These are phyloP conservation scores for Eucalyptus coolabah DNA, from an alignment of 345 rosid species.

Conservation along the genomic window DNA sequence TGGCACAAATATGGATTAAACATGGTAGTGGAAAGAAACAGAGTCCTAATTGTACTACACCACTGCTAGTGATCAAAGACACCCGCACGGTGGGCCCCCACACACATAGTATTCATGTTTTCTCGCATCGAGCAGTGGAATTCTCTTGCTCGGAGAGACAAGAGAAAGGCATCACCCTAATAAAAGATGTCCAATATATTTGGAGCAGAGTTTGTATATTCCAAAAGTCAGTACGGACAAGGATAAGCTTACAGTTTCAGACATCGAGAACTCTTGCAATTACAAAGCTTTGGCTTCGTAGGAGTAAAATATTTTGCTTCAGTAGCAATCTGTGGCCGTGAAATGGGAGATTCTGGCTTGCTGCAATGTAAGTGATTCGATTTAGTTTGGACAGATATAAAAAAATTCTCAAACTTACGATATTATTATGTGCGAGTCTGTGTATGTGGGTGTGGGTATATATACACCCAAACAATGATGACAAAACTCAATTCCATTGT, in stretches of 20 bases:
- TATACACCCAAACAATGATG: not conserved
- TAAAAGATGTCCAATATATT: not conserved
- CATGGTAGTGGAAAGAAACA: not conserved
- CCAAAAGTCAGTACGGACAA: not conserved
- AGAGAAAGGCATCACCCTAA: not conserved
- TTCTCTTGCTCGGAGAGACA: not conserved
- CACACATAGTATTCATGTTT: not conserved
- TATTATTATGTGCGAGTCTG: not conserved
- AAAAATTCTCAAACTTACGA: not conserved
- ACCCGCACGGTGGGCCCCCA: not conserved
- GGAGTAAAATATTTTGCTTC: constrained; percentile 52
- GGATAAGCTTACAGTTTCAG: constrained; percentile 60
- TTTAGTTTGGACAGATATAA: not conserved
- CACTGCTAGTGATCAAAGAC: not conserved
- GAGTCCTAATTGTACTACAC: not conserved
- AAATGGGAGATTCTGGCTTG: constrained; percentile 30
- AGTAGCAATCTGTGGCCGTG: constrained; percentile 5
- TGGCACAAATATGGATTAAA: not conserved
- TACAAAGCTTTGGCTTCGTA: constrained; percentile 58
- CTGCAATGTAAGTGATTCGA: constrained; percentile 5
- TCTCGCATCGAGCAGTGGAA: not conserved
- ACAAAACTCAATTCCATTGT: not conserved
- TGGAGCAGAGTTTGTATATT: not conserved
- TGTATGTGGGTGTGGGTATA: not conserved
- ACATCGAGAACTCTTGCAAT: constrained; percentile 65